Percentiles rank a stretch among this genome's conserved stretches.
phyloP scores from a whole-genome alignment of 352 stramenopile genomes.

The Phytopythium helicoides region DNA sequence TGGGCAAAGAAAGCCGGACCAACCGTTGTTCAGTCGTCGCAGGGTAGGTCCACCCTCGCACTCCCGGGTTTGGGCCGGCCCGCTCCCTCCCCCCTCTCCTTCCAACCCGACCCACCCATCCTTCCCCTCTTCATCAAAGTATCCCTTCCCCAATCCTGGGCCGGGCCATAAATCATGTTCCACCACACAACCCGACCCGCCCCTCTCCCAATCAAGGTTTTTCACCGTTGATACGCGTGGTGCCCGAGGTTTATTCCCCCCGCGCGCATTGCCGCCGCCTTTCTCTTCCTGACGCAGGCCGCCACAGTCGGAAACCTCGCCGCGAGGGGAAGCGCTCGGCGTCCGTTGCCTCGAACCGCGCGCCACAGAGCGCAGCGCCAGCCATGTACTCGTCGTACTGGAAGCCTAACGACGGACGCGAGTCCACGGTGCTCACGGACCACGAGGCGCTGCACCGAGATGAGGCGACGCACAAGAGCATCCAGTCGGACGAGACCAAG shows the following conservation, averaged over 20 bases:
- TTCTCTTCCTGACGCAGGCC: background rate
- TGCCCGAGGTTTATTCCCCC: too few relatives aligned
- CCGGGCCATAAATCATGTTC: too few relatives aligned
- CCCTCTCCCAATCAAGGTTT: slow-evolving; percentile 6
- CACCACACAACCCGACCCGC: background rate
- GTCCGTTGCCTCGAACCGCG: slow-evolving; percentile 7
- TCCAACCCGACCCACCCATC: too few relatives aligned
- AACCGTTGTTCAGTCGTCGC: slow-evolving; percentile 1
- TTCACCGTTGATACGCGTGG: background rate
- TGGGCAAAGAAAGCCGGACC: slow-evolving; percentile 7
- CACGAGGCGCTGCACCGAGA: slow-evolving; percentile 83
- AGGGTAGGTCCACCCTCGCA: slow-evolving; percentile 5
- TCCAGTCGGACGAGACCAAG: slow-evolving; percentile 81
- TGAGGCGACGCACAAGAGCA: slow-evolving; percentile 63
- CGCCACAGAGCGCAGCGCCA: background rate
- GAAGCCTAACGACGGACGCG: slow-evolving; percentile 66
- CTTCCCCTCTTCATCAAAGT: too few relatives aligned
- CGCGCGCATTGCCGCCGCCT: background rate
- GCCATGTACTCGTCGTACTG: slow-evolving; percentile 89
- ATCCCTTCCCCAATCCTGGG: too few relatives aligned
- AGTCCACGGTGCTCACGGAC: slow-evolving; percentile 75
- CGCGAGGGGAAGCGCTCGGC: too few relatives aligned
- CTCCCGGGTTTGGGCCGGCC: too few relatives aligned
- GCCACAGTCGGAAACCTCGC: slow-evolving; percentile 13
- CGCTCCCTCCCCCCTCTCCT: too few relatives aligned